A percentile compares a stretch with the other conserved stretches of the same genome.
Evolutionary conservation across 108 stramenopile genomes (phyloP).

Genomic region (Discostella pseudostelligera): DNA sequence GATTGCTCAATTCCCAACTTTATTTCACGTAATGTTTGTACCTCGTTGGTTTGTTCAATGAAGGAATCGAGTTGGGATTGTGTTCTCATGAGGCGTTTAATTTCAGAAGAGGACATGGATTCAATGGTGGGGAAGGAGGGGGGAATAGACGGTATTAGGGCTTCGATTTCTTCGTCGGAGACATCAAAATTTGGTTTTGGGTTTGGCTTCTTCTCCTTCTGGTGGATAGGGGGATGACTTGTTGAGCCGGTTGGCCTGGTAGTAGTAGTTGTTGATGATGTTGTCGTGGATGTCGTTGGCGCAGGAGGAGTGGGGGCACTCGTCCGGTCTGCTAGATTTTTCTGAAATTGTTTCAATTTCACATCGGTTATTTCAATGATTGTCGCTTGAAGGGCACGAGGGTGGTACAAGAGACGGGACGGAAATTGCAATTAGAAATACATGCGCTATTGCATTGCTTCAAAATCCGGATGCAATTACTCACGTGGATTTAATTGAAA

Average conservation of each 20-base stretch:
- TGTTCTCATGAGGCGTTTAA: conserved; percentile 53
- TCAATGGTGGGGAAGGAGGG: conserved; percentile 58
- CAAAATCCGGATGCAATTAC: no score
- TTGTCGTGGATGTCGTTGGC: not conserved
- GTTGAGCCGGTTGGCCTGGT: conserved; percentile 23
- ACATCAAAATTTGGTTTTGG: conserved; percentile 4
- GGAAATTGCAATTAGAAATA: not conserved
- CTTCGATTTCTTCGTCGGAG: conserved; percentile 30
- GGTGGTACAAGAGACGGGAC: not conserved
- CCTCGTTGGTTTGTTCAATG: conserved; percentile 46
- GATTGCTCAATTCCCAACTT: conserved; percentile 42
- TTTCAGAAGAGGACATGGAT: conserved; percentile 40
- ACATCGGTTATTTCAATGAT: conserved; percentile 65
- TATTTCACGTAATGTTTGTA: conserved; percentile 38
- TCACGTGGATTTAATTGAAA: conserved; percentile 78
- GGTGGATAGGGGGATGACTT: no score
- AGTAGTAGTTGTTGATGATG: not conserved
- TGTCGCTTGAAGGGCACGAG: not conserved
- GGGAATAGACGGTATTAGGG: conserved; percentile 59
- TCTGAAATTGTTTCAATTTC: conserved; percentile 53
- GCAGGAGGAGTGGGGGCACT: not conserved
- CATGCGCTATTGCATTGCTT: no score
- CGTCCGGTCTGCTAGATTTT: conserved; percentile 14
- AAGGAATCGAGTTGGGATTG: conserved; percentile 46
- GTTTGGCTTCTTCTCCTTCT: not conserved